Percentiles rank a stretch among this genome's conserved stretches.
Evolutionary conservation across 371 early-diverging fungal species (phyloP).

Genomic region (Mortierella sp.): DNA sequence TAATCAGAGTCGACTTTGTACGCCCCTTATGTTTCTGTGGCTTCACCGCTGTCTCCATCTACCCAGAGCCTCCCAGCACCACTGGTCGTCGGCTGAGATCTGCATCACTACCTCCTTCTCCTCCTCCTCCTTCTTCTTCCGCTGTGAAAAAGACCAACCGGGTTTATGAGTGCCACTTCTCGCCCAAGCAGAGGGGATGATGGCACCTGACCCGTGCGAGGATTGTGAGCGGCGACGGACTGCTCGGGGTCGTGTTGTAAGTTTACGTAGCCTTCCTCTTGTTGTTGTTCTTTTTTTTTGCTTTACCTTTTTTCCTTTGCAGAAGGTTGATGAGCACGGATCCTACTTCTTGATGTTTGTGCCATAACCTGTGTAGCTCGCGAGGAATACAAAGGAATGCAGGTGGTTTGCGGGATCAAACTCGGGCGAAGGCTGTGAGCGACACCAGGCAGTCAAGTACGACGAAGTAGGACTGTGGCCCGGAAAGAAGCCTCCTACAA

Average conservation of each 20-base stretch:
- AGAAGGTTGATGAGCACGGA: not conserved
- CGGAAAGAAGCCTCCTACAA: not conserved
- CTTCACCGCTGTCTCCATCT: not conserved
- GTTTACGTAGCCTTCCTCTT: not conserved
- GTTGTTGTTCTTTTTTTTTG: not conserved
- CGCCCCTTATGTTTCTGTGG: not conserved
- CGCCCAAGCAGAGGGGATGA: not conserved
- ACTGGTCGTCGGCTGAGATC: not conserved
- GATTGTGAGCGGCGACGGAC: not conserved
- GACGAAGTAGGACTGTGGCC: conserved; percentile 1
- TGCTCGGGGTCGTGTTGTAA: not conserved
- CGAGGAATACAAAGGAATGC: not conserved
- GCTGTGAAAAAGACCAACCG: not conserved
- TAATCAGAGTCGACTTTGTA: not conserved
- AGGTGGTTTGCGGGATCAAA: not conserved
- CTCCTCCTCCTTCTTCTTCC: too few relatives aligned
- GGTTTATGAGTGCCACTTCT: conserved; percentile 3
- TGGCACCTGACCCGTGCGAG: not conserved
- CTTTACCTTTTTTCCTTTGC: not conserved
- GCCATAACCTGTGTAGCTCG: not conserved
- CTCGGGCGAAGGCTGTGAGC: not conserved
- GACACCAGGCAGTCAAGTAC: not conserved
- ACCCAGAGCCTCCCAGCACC: not conserved
- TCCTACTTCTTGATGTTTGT: not conserved
- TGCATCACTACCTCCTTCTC: too few relatives aligned